phyloP scores from a whole-genome alignment of 257 asterid species.

The Nicotiana tabacum region DNA sequence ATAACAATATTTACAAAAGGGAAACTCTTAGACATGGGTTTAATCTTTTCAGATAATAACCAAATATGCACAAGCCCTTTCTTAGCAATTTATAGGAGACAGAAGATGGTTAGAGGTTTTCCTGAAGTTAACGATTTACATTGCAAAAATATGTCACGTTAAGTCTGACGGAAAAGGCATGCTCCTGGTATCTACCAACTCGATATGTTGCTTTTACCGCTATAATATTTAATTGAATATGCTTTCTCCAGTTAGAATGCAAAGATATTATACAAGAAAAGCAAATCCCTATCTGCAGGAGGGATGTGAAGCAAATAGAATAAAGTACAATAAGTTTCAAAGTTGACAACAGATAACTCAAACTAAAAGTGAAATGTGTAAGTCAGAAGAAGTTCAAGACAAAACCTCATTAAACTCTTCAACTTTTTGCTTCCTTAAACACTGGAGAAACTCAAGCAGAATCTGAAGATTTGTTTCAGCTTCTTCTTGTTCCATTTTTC shows the following conservation, averaged over 20 bases:
- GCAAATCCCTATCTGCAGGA: not conserved
- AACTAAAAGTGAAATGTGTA: not conserved
- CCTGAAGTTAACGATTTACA: not conserved
- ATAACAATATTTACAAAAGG: not conserved
- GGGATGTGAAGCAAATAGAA: not conserved
- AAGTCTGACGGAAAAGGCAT: not conserved
- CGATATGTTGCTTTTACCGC: not conserved
- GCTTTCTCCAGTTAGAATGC: not conserved
- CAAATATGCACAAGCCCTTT: not conserved
- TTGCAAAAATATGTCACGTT: not conserved
- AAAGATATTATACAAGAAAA: not conserved
- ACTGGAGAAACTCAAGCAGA: slow-evolving; percentile 66
- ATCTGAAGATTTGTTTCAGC: slow-evolving; percentile 80
- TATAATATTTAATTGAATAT: not conserved
- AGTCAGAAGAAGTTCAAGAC: slow-evolving; percentile 11
- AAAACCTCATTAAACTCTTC: slow-evolving; percentile 87
- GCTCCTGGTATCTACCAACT: not conserved
- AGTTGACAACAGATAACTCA: not conserved
- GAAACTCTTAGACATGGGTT: not conserved
- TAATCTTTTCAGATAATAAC: not conserved
- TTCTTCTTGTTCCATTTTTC: slow-evolving; percentile 91
- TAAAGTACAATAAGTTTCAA: not conserved
- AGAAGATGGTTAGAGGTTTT: not conserved
- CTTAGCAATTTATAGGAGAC: not conserved
- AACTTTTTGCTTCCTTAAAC: slow-evolving; percentile 67